Evolutionary conservation across 2,329 filamentous ascomycete genomes (phyloP).

Genomic region (Ramularia collo-cygni): DNA sequence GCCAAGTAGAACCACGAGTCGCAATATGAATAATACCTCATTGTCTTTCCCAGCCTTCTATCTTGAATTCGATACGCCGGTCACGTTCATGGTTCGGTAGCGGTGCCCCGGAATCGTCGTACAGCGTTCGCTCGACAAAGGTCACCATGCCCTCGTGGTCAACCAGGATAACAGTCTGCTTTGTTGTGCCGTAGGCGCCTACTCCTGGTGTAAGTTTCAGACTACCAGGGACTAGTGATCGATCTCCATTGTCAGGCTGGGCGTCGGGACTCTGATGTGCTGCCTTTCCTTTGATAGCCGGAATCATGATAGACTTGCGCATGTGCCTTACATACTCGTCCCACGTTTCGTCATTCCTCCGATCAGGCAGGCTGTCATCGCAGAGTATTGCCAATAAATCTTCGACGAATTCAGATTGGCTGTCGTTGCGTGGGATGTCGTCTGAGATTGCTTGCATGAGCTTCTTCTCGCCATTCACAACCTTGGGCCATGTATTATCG

Average conservation of each 20-base stretch:
- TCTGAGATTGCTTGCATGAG: conserved; percentile 44
- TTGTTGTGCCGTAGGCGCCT: conserved; percentile 57
- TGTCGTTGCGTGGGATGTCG: conserved; percentile 34
- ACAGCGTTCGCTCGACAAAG: conserved; percentile 58
- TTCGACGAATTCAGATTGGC: conserved; percentile 46
- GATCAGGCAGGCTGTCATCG: conserved; percentile 48
- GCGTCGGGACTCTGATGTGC: conserved; percentile 29
- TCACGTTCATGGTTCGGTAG: conserved; percentile 44
- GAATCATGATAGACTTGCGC: conserved; percentile 55
- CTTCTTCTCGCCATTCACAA: conserved; percentile 50
- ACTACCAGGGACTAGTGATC: conserved; percentile 9
- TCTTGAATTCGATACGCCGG: conserved; percentile 40
- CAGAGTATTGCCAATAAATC: conserved; percentile 48
- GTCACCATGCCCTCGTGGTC: conserved; percentile 48
- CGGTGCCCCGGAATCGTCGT: conserved; percentile 45
- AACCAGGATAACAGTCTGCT: conserved; percentile 56
- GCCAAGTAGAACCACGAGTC: too few species aligned
- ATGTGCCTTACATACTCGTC: conserved; percentile 51
- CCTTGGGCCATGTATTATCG: conserved; percentile 56
- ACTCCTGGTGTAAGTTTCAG: conserved; percentile 19
- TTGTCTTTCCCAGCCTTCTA: conserved; percentile 37
- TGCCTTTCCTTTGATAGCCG: conserved; percentile 45
- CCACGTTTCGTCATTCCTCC: conserved; percentile 43
- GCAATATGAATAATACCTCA: too few species aligned
- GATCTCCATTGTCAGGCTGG: conserved; percentile 34